Conservation (phyloP, 345 rosid species). For the Geranium brycei region DNA sequence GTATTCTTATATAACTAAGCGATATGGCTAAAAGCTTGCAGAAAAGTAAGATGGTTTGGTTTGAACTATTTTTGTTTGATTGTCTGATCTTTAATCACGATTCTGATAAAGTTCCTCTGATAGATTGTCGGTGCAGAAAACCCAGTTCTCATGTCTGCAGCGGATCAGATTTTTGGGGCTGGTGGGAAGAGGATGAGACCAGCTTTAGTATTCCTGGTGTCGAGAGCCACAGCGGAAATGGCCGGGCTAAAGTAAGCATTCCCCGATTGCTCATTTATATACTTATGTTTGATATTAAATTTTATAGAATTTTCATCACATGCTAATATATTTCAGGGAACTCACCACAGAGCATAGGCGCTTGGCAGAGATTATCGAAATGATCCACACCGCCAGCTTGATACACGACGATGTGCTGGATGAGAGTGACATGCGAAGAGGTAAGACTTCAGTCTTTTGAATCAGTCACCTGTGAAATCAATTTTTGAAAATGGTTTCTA, state of each 20-base stretch:
- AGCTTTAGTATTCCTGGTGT: constrained; percentile 82
- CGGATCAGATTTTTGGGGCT: constrained; percentile 93
- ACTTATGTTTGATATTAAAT: background rate
- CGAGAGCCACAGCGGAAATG: constrained; percentile 83
- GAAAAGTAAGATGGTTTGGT: no score
- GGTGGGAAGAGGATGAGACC: constrained; percentile 99
- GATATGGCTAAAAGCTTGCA: no score
- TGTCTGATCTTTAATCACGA: background rate
- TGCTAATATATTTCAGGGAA: constrained; percentile 37
- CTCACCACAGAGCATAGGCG: constrained; percentile 70
- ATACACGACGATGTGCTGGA: constrained; percentile 93
- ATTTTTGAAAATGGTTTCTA: background rate
- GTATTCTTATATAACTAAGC: no score
- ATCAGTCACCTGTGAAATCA: background rate
- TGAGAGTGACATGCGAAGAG: constrained; percentile 91
- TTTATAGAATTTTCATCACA: constrained; percentile 6
- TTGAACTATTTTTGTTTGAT: background rate
- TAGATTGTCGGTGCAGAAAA: constrained; percentile 98
- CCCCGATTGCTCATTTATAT: constrained; percentile 5
- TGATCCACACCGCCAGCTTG: constrained; percentile 98
- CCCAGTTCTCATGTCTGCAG: constrained; percentile 87
- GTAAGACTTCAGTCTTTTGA: constrained; percentile 16
- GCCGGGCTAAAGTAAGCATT: constrained; percentile 50
- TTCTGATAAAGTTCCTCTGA: constrained; percentile 23
- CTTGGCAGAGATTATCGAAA: constrained; percentile 92